These are phyloP conservation scores for Isoetes taiwanensis DNA, from an alignment of 75 land plant genomes.

Conservation along the genomic window DNA sequence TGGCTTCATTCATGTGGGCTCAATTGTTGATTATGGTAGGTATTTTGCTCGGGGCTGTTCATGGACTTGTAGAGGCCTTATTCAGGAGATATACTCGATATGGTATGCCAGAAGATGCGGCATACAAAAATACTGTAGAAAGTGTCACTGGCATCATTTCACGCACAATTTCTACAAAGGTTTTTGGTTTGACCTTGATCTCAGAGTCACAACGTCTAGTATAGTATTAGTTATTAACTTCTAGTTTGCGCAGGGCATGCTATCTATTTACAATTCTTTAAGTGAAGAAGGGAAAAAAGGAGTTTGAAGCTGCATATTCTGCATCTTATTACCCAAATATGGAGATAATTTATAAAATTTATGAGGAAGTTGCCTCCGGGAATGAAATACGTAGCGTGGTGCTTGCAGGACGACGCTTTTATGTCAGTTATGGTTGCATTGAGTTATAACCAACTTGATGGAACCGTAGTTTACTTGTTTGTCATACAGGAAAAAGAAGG, in stretches of 20 bases:
- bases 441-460: background rate
- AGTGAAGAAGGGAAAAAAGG: constrained; percentile 69
- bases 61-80: constrained; percentile 88
- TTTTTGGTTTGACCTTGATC: no score
- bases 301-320: constrained; percentile 82
- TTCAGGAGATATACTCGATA: constrained; percentile 88
- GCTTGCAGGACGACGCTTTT: constrained; percentile 87
- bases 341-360: constrained; percentile 92
- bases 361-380: constrained; percentile 96
- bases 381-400: constrained; percentile 97
- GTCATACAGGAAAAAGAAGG: constrained; percentile 80
- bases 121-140: constrained; percentile 97
- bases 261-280: constrained; percentile 67
- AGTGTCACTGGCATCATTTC: constrained; percentile 84
- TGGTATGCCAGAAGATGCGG: constrained; percentile 85
- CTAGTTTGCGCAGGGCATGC: constrained; percentile 53
- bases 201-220: no score
- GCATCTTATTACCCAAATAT: constrained; percentile 89
- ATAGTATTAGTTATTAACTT: no score
- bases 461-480: background rate
- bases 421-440: constrained; percentile 30
- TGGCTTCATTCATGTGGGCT: background rate
- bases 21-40: constrained; percentile 29
- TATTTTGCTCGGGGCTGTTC: constrained; percentile 92
- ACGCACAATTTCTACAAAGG: constrained; percentile 84